Evolutionary conservation across 768 basidiomycete genomes (phyloP).

Genomic region (Suillus plorans): DNA sequence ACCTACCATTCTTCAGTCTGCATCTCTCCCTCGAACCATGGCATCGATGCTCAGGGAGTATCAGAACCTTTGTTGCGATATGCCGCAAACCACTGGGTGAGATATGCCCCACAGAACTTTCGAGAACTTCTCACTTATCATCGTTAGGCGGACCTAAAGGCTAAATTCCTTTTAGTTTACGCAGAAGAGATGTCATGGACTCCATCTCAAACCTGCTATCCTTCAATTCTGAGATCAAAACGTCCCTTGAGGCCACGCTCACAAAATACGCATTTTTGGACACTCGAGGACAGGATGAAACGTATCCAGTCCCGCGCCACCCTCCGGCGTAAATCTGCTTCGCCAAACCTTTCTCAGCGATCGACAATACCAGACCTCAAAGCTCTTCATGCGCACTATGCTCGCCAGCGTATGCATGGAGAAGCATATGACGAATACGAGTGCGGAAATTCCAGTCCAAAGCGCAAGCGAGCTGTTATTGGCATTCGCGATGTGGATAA

Average conservation of each 20-base stretch:
- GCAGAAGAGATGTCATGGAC: not conserved
- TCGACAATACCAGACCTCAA: not conserved
- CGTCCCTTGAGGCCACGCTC: not conserved
- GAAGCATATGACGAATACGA: not conserved
- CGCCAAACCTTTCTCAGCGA: too few species aligned
- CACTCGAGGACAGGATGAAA: not conserved
- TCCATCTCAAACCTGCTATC: not conserved
- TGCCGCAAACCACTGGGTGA: not conserved
- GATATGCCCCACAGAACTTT: not conserved
- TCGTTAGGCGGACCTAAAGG: not conserved
- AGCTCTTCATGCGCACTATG: not conserved
- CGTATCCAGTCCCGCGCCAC: not conserved
- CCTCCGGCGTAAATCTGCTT: not conserved
- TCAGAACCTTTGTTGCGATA: not conserved
- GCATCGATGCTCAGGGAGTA: not conserved
- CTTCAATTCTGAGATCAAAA: not conserved
- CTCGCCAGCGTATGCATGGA: not conserved
- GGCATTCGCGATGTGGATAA: not conserved
- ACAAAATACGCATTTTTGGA: not conserved
- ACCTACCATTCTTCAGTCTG: not conserved
- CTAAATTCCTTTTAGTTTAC: not conserved
- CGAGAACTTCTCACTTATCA: not conserved
- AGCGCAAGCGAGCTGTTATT: not conserved
- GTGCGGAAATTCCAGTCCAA: not conserved
- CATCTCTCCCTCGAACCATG: too few species aligned